Percentiles rank a stretch among this genome's conserved stretches.
These are phyloP conservation scores for Sporisorium exsertum DNA, from an alignment of 1,284 basidiomycete genomes.

Conservation along the genomic window DNA sequence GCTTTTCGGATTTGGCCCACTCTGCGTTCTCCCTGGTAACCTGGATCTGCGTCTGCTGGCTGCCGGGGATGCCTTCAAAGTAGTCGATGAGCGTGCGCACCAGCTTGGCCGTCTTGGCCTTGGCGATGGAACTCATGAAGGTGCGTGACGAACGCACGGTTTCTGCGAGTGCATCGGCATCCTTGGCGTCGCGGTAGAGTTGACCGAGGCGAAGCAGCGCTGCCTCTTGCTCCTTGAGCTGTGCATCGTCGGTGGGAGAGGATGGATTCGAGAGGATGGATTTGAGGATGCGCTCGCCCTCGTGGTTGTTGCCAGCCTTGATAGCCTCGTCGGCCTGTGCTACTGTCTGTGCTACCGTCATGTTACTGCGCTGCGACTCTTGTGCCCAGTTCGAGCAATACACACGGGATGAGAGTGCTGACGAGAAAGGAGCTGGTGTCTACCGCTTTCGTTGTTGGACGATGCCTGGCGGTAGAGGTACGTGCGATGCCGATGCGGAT, in stretches of 20 bases:
- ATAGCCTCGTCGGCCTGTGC: conserved; percentile 62
- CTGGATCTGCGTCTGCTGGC: conserved; percentile 82
- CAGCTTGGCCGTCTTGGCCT: conserved; percentile 97
- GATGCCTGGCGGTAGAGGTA: not conserved
- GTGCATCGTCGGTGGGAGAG: conserved; percentile 73
- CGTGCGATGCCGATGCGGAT: not conserved
- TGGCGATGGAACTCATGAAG: conserved; percentile 94
- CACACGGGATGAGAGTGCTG: not conserved
- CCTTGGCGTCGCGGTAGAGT: conserved; percentile 85
- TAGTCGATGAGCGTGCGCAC: conserved; percentile 87
- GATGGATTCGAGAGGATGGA: conserved; percentile 54
- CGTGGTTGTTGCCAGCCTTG: conserved; percentile 50
- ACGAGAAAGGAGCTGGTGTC: not conserved
- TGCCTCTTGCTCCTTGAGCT: conserved; percentile 83
- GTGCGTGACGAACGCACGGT: conserved; percentile 86
- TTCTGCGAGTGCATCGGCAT: conserved; percentile 85
- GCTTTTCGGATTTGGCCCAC: conserved; percentile 91
- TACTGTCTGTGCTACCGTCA: conserved; percentile 54
- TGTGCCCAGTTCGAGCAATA: not conserved
- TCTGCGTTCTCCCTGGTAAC: conserved; percentile 90
- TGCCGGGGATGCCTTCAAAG: conserved; percentile 82
- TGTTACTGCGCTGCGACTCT: not conserved
- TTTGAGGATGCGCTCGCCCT: conserved; percentile 63
- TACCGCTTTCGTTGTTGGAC: not conserved
- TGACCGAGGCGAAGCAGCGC: conserved; percentile 88